Evolutionary conservation across 768 basidiomycete species (phyloP), one percentile per base, ranked within the genome.

Genomic region (Thelephora aurantiotincta): DNA sequence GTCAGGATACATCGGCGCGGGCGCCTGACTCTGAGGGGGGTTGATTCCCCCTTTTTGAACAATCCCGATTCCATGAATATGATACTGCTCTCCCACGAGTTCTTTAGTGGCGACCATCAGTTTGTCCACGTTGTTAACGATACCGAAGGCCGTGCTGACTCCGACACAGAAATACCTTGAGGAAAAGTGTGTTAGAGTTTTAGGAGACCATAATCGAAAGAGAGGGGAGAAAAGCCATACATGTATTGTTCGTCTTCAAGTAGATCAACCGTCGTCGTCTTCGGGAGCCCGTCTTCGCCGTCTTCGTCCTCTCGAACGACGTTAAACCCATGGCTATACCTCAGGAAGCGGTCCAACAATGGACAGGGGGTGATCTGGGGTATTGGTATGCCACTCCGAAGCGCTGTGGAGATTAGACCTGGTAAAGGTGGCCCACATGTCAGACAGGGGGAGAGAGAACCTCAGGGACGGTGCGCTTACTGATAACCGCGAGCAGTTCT

Each of bases 321-420:
- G 48, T 83, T 73, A 47, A 83, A 56, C 3, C 82, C 80, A 47
- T 82, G 73, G 44, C 68, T 68, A 48, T 63, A 54, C 52, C 63
- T n/a, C 59, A 70, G 60, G 48, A 72, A 75, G 1, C 72, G 67
- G 46, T 71, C 62, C 3, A 73, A 57, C 7, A 74, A 64, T 2
- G 78, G 88, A 54, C 80, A 83, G 0, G 90, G 88, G 2, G 88
- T 91, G 47, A 92, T 84, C 57, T 92, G 89, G 0, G 89, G 89
- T 2, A 93, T 66, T 0, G 90, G 78, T 6, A 65, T 67, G 3
- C 85, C 88, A 0, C 81, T 80, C 13, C 81, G 73, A 14, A 93
- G 65, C 6, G 86, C 73, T 0, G 78, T 80, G 0, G 87, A 81
- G 47, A 87, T 78, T 73, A 93, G 75, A 30, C 74, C 85, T 87